Base-by-base conservation (phyloP, 495 filamentous ascomycete species). In the Podospora sp. region DNA sequence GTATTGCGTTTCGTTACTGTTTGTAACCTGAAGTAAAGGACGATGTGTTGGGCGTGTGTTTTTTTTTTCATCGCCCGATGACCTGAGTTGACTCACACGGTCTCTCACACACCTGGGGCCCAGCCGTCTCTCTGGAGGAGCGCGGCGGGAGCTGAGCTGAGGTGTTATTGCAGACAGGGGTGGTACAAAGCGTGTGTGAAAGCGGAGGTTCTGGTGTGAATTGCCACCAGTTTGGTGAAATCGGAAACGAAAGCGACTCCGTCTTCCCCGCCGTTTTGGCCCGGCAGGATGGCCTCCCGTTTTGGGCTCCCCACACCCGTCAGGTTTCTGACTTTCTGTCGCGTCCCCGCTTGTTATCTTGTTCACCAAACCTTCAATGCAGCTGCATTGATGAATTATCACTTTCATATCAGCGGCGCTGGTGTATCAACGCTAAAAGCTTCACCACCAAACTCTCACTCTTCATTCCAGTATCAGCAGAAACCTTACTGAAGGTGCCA, bases 21-120 rank as follows among this genome's bases (percentile, higher is more conserved):
- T 25, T 29, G 61, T 21, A 2, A 36, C 46, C 24, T 5, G 5
- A 24, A 52, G 46, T 53, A 24, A 63, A 27, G 40, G 27, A 18
- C 33, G 29, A 63, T 49, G 33, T 35, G 22, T 21, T 33, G 24
- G 20, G 29, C 36, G n/a, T 35, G 2, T 9, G n/a, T 29, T 18
- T 36, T 60, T 36, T 60, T 12, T 50, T 16, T 62, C 60, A 62
- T 62, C 35, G 60, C 60, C 60, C 14, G 63, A 56, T 57, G 52
- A 40, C 33, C 51, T 49, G 63, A 65, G 63, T 65, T 65, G 63
- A 65, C 27, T 65, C 63, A 65, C 63, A 65, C 62, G 55, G 33
- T 63, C 61, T 33, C 25, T 33, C 61, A 27, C 59, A 60, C 58
- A 62, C 59, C 52, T 12, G 35, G 24, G 52, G 46, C 63, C 63